Evolutionary conservation across 1,284 basidiomycete genomes (phyloP), one percentile per base, ranked within the genome.

Genomic region (Naganishia sp.): DNA sequence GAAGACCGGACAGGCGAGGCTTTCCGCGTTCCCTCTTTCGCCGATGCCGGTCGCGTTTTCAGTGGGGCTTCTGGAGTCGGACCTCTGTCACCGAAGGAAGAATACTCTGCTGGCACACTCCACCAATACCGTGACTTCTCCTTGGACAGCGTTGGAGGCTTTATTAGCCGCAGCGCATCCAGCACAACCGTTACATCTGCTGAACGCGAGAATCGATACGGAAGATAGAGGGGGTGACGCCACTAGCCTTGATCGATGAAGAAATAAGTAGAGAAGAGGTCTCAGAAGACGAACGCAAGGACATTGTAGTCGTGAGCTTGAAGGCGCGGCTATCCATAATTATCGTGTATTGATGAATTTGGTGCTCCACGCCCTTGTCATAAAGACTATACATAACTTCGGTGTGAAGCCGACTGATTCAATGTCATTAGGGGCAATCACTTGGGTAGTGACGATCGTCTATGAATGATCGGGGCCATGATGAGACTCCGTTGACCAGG

Each of bases 81-180:
- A 9, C 15, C 53, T 23, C 39, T 39, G 10, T 23, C 50, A 6
- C 16, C 39, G 16, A 61, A 61, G 21, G 59, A 61, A n/a, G n/a
- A 23, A n/a, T 33, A 18, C 13, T 36, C 36, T 49, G 23, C 33
- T 43, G 23, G 36, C 31, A 18, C 36, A 15, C 46, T 31, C 2
- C 36, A 49, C 15, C 56, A 46, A 6, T 43, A 52, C 10, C 48
- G 59, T 21, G n/a, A 61, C 49, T 61, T 61, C 21, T 61, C 59
- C 33, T 21, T 50, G 36, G 23, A 21, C 15, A 61, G 48, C 28
- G n/a, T 25, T 13, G 36, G 36, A 39, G 36, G 36, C 36, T 39
- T 13, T 2, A 28, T 43, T 23, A 61, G 48, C 15, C 59, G 48
- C 9, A 61, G 59, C 23, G 48, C 49, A 3, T 61, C 59, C 3